Conservation (phyloP, 352 stramenopile species). For the Phytophthora constricta region DNA sequence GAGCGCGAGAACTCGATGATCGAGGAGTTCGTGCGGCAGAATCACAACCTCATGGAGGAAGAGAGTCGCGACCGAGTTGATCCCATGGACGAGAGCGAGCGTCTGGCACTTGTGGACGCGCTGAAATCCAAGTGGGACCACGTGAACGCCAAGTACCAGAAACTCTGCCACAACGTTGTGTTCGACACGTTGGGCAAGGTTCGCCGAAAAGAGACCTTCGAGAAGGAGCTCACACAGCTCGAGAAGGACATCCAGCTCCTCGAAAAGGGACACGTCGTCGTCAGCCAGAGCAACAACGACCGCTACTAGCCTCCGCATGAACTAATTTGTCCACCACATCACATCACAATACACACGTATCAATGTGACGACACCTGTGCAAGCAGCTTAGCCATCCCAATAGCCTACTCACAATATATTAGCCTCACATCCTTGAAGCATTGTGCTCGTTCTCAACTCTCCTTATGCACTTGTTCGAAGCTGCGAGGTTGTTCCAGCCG, state of each 20-base stretch:
- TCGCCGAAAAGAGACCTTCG: conserved; percentile 92
- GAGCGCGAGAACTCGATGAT: conserved; percentile 94
- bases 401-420: conserved; percentile 22
- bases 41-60: conserved; percentile 86
- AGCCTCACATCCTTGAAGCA: conserved; percentile 2
- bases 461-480: conserved; percentile 18
- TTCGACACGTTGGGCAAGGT: conserved; percentile 94
- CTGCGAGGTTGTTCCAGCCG: conserved; percentile 17
- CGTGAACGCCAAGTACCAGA: conserved; percentile 95
- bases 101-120: conserved; percentile 81
- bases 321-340: neutral
- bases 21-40: conserved; percentile 91
- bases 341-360: too few species aligned
- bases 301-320: conserved; percentile 37
- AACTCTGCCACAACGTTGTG: conserved; percentile 93
- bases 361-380: conserved; percentile 9
- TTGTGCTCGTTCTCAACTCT: neutral
- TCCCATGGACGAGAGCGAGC: conserved; percentile 88
- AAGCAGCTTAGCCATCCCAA: conserved; percentile 10
- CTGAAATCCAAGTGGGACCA: conserved; percentile 95
- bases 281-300: conserved; percentile 62
- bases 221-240: conserved; percentile 91
- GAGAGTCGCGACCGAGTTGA: conserved; percentile 61
- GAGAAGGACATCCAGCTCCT: conserved; percentile 93
- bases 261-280: conserved; percentile 71